These are phyloP conservation scores for Bruguiera gymnorhiza DNA, from an alignment of 345 rosid species.

Conservation along the genomic window DNA sequence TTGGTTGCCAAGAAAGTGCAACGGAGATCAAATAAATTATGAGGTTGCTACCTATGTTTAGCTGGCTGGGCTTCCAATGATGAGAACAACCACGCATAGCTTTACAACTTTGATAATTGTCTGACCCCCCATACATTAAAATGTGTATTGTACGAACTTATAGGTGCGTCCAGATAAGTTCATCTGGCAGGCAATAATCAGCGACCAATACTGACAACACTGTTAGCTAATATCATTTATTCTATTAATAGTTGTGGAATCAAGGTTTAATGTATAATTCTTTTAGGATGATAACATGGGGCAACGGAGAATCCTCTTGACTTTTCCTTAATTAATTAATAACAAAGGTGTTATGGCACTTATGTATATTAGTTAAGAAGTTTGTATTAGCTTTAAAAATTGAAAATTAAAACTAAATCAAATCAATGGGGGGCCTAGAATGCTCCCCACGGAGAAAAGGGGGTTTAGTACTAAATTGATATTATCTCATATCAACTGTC, in stretches of 20 bases:
- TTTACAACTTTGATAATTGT: background rate
- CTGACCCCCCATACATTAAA: background rate
- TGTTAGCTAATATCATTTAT: conserved; percentile 8
- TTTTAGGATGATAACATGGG: conserved; percentile 11
- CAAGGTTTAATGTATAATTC: background rate
- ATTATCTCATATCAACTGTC: too few species aligned
- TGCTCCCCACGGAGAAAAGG: too few species aligned
- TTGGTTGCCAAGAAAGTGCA: background rate
- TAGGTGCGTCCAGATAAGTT: conserved; percentile 32
- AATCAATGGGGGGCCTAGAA: too few species aligned
- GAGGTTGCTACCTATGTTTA: background rate
- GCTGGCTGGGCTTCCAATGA: conserved; percentile 1
- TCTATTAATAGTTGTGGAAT: conserved; percentile 5
- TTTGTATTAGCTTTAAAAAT: too few species aligned
- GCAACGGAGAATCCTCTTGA: background rate
- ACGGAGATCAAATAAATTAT: background rate
- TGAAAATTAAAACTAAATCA: too few species aligned
- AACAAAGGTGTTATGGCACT: too few species aligned
- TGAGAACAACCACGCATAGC: conserved; percentile 2
- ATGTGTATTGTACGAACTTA: conserved; percentile 1
- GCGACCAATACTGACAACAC: conserved; percentile 17
- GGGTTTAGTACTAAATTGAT: too few species aligned
- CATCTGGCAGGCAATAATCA: conserved; percentile 25
- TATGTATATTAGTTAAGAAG: too few species aligned
- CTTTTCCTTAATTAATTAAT: background rate